A percentile compares a stretch with the other conserved stretches of the same genome.
Evolutionary conservation across 257 asterid species (phyloP).

Genomic region (Plantago major): DNA sequence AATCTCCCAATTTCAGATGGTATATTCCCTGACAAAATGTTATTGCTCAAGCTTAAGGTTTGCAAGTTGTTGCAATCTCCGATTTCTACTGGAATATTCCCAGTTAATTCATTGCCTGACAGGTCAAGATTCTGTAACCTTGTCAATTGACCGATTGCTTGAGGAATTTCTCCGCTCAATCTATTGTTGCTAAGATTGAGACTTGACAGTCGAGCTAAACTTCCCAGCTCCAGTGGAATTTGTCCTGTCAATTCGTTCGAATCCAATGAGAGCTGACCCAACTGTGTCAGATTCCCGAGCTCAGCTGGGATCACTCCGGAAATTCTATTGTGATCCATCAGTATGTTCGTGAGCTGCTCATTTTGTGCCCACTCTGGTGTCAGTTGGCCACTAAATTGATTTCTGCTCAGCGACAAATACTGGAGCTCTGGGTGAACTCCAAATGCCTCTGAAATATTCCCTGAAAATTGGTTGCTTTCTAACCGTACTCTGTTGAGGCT

Average conservation of each 20-base stretch:
- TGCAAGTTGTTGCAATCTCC: constrained; percentile 36
- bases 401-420: constrained; percentile 44
- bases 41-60: constrained; percentile 49
- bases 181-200: constrained; percentile 59
- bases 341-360: constrained; percentile 41
- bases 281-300: constrained; percentile 52
- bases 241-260: constrained; percentile 59
- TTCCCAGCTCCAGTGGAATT: constrained; percentile 54
- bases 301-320: constrained; percentile 67
- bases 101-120: constrained; percentile 47
- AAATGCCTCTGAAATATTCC: constrained; percentile 54
- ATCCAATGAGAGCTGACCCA: constrained; percentile 44
- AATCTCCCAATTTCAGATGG: constrained; percentile 58
- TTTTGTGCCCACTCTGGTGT: constrained; percentile 54
- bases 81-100: constrained; percentile 46
- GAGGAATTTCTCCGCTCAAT: constrained; percentile 59
- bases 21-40: constrained; percentile 48
- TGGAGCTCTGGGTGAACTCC: constrained; percentile 57
- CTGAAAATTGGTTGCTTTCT: constrained; percentile 58
- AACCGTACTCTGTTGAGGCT: constrained; percentile 43
- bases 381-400: constrained; percentile 54
- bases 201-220: constrained; percentile 27
- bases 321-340: constrained; percentile 41
- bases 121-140: constrained; percentile 52
- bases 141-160: constrained; percentile 34